phyloP scores from a whole-genome alignment of 1,284 basidiomycete species.

The Takashimella koratensis region DNA sequence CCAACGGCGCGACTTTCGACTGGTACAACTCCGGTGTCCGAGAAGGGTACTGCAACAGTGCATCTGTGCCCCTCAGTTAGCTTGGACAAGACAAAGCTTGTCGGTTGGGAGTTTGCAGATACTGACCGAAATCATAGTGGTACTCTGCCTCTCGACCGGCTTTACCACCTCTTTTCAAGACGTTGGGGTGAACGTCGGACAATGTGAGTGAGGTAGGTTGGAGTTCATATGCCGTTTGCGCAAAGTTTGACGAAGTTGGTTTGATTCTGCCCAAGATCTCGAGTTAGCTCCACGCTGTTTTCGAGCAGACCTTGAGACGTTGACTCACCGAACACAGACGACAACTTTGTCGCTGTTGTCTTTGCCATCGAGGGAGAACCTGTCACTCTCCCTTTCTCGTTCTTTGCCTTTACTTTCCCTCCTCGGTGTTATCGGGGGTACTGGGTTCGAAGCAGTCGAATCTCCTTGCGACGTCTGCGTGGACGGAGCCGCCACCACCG shows the following conservation, averaged over 20 bases:
- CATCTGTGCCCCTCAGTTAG: conserved; percentile 42
- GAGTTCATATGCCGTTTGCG: conserved; percentile 38
- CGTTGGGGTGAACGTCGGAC: conserved; percentile 44
- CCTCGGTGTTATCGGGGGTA: neutral
- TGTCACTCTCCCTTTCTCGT: neutral
- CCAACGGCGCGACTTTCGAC: conserved; percentile 52
- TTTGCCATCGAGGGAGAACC: neutral
- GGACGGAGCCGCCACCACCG: conserved; percentile 5
- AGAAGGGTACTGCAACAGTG: conserved; percentile 46
- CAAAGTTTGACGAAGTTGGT: conserved; percentile 36
- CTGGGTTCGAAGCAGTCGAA: neutral
- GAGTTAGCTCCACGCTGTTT: conserved; percentile 1
- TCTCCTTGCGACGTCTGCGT: conserved; percentile 1
- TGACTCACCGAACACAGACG: conserved; percentile 45
- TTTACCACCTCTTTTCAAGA: conserved; percentile 47
- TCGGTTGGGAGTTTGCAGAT: neutral
- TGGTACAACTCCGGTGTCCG: conserved; percentile 51
- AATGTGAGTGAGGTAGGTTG: conserved; percentile 35
- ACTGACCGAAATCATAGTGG: conserved; percentile 46
- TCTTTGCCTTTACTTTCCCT: neutral
- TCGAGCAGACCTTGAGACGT: neutral
- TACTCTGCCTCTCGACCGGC: conserved; percentile 45
- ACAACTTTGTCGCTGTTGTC: conserved; percentile 39
- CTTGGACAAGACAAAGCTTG: neutral
- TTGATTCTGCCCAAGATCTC: conserved; percentile 40